Percentiles rank a stretch among this genome's conserved stretches.
Conservation (phyloP, 805 yeast genomes). For the Debaryomyces hansenii region DNA sequence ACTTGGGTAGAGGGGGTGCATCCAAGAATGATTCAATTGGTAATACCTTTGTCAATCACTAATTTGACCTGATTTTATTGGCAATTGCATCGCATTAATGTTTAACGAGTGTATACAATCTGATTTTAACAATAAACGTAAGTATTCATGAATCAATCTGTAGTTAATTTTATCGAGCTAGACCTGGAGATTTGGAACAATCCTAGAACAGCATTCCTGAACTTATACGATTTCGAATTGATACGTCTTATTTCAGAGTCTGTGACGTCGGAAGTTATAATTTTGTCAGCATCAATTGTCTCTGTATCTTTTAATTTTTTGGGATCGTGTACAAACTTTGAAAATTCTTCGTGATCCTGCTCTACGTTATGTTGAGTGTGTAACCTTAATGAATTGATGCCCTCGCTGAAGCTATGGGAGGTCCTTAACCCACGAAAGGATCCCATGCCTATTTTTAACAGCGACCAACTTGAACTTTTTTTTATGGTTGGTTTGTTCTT, state of each 20-base stretch:
- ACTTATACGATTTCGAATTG: constrained; percentile 1
- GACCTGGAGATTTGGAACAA: constrained; percentile 2
- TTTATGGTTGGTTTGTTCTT: constrained; percentile 1
- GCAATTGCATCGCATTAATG: too few species aligned
- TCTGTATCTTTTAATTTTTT: neutral
- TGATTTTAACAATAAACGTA: too few species aligned
- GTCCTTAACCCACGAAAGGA: constrained; percentile 5
- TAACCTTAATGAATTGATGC: neutral
- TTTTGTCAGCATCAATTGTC: neutral
- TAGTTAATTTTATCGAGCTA: neutral
- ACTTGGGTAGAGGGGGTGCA: constrained; percentile 16
- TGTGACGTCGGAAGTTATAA: neutral
- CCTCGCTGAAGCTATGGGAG: constrained; percentile 6
- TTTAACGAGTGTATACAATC: too few species aligned
- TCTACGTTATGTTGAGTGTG: neutral
- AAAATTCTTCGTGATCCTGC: neutral
- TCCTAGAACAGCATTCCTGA: constrained; percentile 5
- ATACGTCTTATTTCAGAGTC: neutral
- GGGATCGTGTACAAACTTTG: neutral
- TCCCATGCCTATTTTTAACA: constrained; percentile 6
- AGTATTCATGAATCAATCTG: neutral
- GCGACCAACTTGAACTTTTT: constrained; percentile 14
- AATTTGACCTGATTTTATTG: neutral
- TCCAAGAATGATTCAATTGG: constrained; percentile 51
- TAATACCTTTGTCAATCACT: constrained; percentile 16